Evolutionary conservation across 768 basidiomycete species (phyloP), one percentile per base, ranked within the genome.

Genomic region (Serendipita sp.): DNA sequence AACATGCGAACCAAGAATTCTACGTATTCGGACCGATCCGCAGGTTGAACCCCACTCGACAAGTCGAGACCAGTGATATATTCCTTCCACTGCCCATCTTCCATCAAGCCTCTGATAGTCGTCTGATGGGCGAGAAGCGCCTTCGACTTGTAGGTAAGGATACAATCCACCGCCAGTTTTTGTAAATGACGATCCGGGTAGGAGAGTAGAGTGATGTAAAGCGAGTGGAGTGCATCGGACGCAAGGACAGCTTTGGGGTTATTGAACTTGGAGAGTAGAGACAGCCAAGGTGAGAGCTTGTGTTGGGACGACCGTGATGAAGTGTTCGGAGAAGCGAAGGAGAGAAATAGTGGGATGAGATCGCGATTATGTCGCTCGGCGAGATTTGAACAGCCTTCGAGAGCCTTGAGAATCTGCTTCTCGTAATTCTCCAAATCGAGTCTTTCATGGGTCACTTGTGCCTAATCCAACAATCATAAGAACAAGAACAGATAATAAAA

Each of bases 181-280:
- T 96, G 95, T 2, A 97, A 76, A 2, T 81, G 70, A 13, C 83
- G 82, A 68, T 97, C 93, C 2, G 93, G 89, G 67, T 92, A 86
- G 3, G 92, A 85, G 28, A 98, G 80, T 23, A 90, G 79, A n/a
- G 80, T 75, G 13, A 79, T 78, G 74, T 93, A 95, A 28, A 91
- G 71, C 1, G 76, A 62, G 46, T 80, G 81, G 3, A 98, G 78
- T 0, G 79, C 78, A 7, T 86, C 80, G 0, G 89, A 82, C 4
- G 83, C 78, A 70, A 84, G 81, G 1, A 94, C 76, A 0, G 91
- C 89, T 75, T 91, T 95, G n/a, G 94, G 95, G 71, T 97, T 98
- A 69, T 77, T 76, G 72, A 99, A 89, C 72, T 93, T 95, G 60
- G 89, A 80, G 73, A 97, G 90, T 10, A 98, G 79, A 18, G 81